Base-by-base conservation (phyloP, 163 green algal genomes). In the Volvox carteri region DNA sequence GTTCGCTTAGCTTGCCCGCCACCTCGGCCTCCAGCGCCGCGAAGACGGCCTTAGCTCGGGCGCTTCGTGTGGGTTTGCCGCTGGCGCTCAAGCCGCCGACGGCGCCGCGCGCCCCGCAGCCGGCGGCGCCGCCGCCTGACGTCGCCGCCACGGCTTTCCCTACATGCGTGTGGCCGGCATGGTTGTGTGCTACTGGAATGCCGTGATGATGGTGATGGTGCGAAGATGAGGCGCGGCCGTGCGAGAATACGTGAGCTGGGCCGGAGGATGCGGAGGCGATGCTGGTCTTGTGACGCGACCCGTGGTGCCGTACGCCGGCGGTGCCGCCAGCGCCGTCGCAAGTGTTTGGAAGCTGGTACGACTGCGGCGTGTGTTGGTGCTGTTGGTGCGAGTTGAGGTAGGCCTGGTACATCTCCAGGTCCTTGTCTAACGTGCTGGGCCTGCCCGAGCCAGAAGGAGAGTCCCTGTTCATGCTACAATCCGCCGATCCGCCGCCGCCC, bases 21-120 rank as follows among this genome's bases (percentile, higher is more conserved):
- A 88, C 50, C 68, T 88, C 83, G 11, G 83, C 83, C 83, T 88
- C 83, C 83, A 88, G 68, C 2, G 68, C 83, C 6, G 67, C 35
- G 12, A 88, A 81, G 7, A 88, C 25, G 23, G 70, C 83, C 83
- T 88, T 88, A 46, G 67, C 9, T 21, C 48, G 48, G 0, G 83
- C 83, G 35, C 33, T 88, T 35, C 83, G 83, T 1, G 83, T 88
- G 18, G 68, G 83, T 37, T 41, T 41, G 14, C 83, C 83, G 18
- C 5, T 37, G 25, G 68, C 67, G 50, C 25, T 74, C 25, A 81
- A 30, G n/a, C 79, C 83, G 9, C 21, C 67, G 11, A 8, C 83
- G 12, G 41, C 5, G 65, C 35, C 30, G 78, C 78, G 33, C 50
- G 46, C 9, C 3, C 78, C 37, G 39, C 48, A 2, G 1, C 41